Conservation (phyloP, 257 asterid species). For the Linaria vulgaris region DNA sequence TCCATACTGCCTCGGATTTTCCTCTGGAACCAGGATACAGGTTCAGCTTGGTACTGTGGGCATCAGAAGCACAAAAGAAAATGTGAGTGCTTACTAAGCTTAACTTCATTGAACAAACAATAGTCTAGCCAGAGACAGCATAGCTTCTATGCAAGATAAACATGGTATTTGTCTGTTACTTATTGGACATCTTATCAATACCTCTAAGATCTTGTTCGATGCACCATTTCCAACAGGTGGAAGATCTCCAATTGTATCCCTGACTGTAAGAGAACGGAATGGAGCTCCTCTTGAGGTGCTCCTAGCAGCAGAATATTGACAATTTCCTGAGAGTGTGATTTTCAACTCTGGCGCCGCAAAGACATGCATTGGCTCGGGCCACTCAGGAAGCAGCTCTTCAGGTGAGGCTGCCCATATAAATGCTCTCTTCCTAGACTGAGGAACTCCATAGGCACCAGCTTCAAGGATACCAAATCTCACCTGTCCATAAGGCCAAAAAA, state of each 20-base stretch:
- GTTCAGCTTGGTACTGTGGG: slow-evolving; percentile 71
- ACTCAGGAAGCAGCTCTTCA: slow-evolving; percentile 84
- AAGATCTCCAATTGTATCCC: slow-evolving; percentile 95
- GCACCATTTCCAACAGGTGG: slow-evolving; percentile 90
- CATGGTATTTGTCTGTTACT: not conserved
- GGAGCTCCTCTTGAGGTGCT: slow-evolving; percentile 92
- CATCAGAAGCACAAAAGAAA: slow-evolving; percentile 16
- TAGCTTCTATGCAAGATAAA: slow-evolving; percentile 1
- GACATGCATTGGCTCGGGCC: slow-evolving; percentile 99
- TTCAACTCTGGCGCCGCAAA: slow-evolving; percentile 80
- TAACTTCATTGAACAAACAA: not conserved
- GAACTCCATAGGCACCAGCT: slow-evolving; percentile 96
- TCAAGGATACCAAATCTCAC: slow-evolving; percentile 91
- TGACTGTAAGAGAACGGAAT: slow-evolving; percentile 86
- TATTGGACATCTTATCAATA: slow-evolving; percentile 21
- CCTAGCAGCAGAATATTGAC: slow-evolving; percentile 72
- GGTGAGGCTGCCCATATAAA: slow-evolving; percentile 99
- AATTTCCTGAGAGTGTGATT: slow-evolving; percentile 55
- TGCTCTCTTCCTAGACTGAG: slow-evolving; percentile 95
- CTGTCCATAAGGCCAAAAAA: slow-evolving; percentile 33
- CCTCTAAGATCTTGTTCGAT: slow-evolving; percentile 60
- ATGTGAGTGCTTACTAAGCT: slow-evolving; percentile 14
- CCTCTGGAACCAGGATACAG: slow-evolving; percentile 89
- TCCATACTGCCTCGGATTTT: slow-evolving; percentile 62
- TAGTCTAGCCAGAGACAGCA: not conserved